Conservation (phyloP, 306 rosid genomes). For the Rubus parviflorus region DNA sequence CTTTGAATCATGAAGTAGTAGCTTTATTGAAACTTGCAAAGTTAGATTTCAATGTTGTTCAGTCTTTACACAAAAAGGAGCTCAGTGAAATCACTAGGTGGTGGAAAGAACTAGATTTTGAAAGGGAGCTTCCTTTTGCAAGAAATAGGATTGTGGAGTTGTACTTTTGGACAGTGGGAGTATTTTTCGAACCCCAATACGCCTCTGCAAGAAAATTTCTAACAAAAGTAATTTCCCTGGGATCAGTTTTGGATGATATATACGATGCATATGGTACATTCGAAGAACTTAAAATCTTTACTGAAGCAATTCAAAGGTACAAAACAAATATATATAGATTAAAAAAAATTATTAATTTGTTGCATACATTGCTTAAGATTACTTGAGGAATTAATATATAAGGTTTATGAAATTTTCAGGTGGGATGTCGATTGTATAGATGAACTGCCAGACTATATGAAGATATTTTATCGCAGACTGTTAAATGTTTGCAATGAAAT, state of each 20-base stretch:
- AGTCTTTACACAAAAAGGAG: constrained; percentile 31
- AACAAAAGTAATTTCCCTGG: constrained; percentile 2
- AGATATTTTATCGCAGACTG: constrained; percentile 10
- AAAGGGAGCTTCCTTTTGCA: constrained; percentile 18
- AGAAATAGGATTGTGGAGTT: constrained; percentile 45
- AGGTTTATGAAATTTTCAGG: not conserved
- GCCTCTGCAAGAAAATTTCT: constrained; percentile 25
- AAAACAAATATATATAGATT: no score
- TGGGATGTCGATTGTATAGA: constrained; percentile 21
- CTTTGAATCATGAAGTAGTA: not conserved
- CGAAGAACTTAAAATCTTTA: constrained; percentile 43
- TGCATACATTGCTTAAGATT: not conserved
- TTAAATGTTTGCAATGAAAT: constrained; percentile 7
- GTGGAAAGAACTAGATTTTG: constrained; percentile 40
- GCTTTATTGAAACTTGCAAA: constrained; percentile 13
- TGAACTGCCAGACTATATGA: constrained; percentile 25
- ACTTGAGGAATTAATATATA: not conserved
- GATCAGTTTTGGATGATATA: constrained; percentile 33
- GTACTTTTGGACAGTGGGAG: constrained; percentile 38
- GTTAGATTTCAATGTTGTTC: constrained; percentile 42
- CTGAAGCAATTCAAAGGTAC: constrained; percentile 38
- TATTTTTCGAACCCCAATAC: constrained; percentile 24
- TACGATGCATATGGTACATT: constrained; percentile 47
- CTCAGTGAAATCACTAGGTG: constrained; percentile 31
- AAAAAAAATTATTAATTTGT: not conserved